phyloP scores from a whole-genome alignment of 2,329 filamentous ascomycete species.

The Verticillium nonalfalfae region DNA sequence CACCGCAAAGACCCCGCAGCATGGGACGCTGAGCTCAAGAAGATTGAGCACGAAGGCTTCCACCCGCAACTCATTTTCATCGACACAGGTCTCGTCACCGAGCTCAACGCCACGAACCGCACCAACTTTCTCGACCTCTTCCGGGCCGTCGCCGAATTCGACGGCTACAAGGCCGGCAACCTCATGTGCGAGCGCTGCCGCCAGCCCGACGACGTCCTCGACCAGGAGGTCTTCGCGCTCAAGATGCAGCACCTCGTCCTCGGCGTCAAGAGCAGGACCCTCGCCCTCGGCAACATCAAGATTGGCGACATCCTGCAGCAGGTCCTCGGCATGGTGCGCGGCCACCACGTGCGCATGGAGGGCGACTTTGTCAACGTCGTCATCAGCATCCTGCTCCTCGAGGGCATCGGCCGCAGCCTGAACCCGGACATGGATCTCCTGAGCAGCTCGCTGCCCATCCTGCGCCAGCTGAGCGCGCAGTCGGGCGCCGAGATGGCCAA shows the following conservation, averaged over 20 bases:
- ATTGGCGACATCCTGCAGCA: constrained; percentile 93
- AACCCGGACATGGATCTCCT: constrained; percentile 87
- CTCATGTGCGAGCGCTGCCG: constrained; percentile 95
- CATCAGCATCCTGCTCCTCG: constrained; percentile 84
- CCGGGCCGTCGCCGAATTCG: constrained; percentile 91
- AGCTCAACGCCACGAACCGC: constrained; percentile 81
- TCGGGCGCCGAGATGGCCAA: constrained; percentile 64
- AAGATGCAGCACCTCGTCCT: constrained; percentile 97
- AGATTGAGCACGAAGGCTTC: constrained; percentile 83
- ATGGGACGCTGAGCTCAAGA: constrained; percentile 68
- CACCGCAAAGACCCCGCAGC: constrained; percentile 53
- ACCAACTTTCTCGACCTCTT: constrained; percentile 93
- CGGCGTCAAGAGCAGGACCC: constrained; percentile 81
- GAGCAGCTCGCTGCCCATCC: constrained; percentile 77
- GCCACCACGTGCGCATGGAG: constrained; percentile 88
- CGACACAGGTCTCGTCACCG: constrained; percentile 90
- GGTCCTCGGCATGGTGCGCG: constrained; percentile 84
- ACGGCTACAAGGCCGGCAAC: constrained; percentile 90
- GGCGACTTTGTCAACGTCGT: constrained; percentile 99
- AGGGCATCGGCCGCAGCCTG: constrained; percentile 84
- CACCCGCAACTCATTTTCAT: constrained; percentile 95
- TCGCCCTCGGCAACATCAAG: constrained; percentile 89
- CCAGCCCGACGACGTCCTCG: constrained; percentile 83
- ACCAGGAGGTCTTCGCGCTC: constrained; percentile 84
- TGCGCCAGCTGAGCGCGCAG: constrained; percentile 79